Percentiles rank a stretch among this genome's conserved stretches.
Evolutionary conservation across 176 grass and related monocot genomes (phyloP).

Genomic region (Carex cristatella): DNA sequence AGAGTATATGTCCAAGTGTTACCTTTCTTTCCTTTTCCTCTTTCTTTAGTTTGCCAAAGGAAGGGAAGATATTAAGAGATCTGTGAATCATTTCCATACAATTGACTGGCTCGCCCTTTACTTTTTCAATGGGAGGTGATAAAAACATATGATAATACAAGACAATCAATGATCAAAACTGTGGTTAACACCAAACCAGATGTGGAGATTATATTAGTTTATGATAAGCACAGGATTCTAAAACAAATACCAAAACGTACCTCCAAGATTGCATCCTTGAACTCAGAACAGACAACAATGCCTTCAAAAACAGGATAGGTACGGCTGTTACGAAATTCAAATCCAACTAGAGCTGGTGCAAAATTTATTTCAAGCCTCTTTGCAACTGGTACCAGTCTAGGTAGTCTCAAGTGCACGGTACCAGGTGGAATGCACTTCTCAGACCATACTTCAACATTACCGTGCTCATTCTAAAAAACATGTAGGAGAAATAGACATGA

Average conservation of each 20-base stretch:
- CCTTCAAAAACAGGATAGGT: conserved; percentile 69
- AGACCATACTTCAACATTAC: conserved; percentile 97
- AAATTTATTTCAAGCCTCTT: conserved; percentile 89
- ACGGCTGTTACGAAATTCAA: conserved; percentile 67
- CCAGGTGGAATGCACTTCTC: conserved; percentile 94
- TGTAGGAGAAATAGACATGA: background rate
- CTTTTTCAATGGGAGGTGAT: background rate
- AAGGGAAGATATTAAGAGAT: background rate
- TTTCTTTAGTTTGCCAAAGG: background rate
- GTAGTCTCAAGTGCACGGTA: conserved; percentile 77
- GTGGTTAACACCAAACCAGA: background rate
- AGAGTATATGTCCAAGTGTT: background rate
- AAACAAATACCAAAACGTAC: conserved; percentile 38
- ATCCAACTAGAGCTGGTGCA: conserved; percentile 91
- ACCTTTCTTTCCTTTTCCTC: background rate
- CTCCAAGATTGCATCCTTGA: conserved; percentile 77
- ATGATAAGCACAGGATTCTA: background rate
- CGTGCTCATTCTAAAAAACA: conserved; percentile 70
- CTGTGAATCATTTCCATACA: background rate
- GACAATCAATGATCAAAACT: background rate
- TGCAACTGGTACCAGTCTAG: conserved; percentile 75
- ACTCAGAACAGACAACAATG: conserved; percentile 77
- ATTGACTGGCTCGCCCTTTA: background rate
- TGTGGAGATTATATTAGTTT: background rate
- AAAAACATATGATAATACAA: background rate